Base-by-base conservation (phyloP, 2,329 filamentous ascomycete genomes). In the Talaromyces sp. region DNA sequence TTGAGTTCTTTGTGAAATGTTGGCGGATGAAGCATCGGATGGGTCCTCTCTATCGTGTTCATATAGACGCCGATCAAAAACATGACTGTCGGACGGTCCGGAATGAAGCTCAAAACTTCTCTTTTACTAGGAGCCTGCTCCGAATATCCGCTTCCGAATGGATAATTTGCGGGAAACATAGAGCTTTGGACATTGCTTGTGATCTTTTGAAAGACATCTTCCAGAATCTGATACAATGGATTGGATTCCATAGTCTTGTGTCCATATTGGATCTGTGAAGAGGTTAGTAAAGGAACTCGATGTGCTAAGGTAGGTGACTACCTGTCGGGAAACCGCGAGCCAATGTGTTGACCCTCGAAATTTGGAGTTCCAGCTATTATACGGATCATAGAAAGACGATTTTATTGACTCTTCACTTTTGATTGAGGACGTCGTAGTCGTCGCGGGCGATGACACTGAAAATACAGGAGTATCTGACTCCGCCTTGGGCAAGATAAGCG, bases 1-100 rank as follows among this genome's bases (percentile, higher is more conserved):
- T 74, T 69, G 11, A 79, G 66, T 46, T 78, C 73, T n/a, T 65
- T 66, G n/a, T 74, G 66, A 48, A 80, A 79, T 0, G 76, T 72
- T 5, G 76, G 77, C 12, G 72, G 69, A 64, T 80, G 77, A 7
- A 80, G 66, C 35, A 80, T 52, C 11, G 60, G 63, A 48, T 63
- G 60, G 16, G 60, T 55, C 57, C 63, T 50, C 40, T 64, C 63
- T 28, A 64, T 63, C 7, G 44, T 59, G n/a, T 63, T 33, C 54
- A 64, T 61, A 56, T 64, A 64, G 7, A 63, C 48, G 8, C 28
- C 33, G 5, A 64, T 50, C 16, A 64, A 40, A 5, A 54, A 58
- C 48, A 50, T 48, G 16, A 48, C 31, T 12, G 54, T 63, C 14
- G 46, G 37, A 3, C 50, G 60, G 11, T 63, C 60, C 12, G 63